Conservation (phyloP, 164 flowering plant genomes). For the Litsea cubeba region DNA sequence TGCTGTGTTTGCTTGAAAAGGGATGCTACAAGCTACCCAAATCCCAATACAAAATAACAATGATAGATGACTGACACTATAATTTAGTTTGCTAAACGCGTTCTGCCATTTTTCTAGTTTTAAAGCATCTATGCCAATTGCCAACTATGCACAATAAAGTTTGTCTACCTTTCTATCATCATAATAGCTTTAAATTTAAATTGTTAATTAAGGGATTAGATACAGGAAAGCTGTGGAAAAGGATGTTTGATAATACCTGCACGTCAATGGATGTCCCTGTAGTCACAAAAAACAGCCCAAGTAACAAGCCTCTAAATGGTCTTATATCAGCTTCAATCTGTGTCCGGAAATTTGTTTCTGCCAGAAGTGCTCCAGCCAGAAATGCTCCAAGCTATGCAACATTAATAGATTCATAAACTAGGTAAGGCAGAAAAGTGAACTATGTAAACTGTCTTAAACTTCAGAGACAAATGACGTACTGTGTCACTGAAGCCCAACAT, state of each 20-base stretch:
- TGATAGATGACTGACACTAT: background rate
- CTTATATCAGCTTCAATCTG: slow-evolving; percentile 99
- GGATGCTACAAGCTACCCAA: no score
- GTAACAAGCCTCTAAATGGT: slow-evolving; percentile 95
- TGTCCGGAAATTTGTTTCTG: slow-evolving; percentile 96
- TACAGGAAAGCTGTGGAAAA: background rate
- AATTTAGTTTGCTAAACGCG: background rate
- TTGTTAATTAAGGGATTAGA: background rate
- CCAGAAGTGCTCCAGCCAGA: slow-evolving; percentile 90
- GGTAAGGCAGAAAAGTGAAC: background rate
- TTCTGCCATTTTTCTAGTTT: background rate
- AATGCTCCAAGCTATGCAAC: slow-evolving; percentile 93
- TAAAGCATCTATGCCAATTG: background rate
- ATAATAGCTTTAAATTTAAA: no score
- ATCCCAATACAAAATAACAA: background rate
- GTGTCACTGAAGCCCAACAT: slow-evolving; percentile 97
- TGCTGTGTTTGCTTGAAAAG: no score
- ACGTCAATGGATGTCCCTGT: slow-evolving; percentile 96
- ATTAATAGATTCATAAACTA: slow-evolving; percentile 6
- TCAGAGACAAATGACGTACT: slow-evolving; percentile 32
- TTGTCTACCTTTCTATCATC: no score
- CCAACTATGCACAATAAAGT: background rate
- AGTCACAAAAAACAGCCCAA: slow-evolving; percentile 92
- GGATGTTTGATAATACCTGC: slow-evolving; percentile 46
- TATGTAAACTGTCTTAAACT: background rate